Evolutionary conservation across 73 alveolate species (phyloP).

Genomic region (Symbiodinium natans): DNA sequence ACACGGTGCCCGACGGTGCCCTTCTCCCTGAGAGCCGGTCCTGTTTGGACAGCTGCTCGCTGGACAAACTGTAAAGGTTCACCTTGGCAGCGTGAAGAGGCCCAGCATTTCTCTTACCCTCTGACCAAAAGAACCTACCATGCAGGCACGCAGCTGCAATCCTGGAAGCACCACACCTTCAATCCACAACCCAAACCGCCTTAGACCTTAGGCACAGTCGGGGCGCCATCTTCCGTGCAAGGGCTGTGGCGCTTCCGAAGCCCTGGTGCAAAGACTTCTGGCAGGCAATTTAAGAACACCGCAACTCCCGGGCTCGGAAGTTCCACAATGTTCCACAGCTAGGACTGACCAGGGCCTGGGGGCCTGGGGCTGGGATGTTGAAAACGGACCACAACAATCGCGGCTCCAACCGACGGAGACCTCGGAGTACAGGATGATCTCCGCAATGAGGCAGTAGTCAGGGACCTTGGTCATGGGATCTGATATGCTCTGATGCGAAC

Average conservation of each 20-base stretch:
- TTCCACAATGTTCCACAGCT: too few relatives aligned
- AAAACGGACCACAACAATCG: too few relatives aligned
- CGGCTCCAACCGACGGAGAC: constrained; percentile 95
- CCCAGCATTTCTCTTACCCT: too few relatives aligned
- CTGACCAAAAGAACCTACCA: too few relatives aligned
- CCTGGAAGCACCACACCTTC: too few relatives aligned
- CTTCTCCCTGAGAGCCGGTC: constrained; percentile 95
- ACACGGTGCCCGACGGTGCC: neutral
- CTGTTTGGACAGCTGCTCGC: constrained; percentile 99
- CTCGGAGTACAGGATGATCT: constrained; percentile 99
- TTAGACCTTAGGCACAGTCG: constrained; percentile 34
- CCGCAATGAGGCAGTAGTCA: constrained; percentile 99
- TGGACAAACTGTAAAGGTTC: constrained; percentile 96
- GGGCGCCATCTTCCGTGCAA: constrained; percentile 98
- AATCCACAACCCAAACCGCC: neutral
- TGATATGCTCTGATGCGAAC: too few relatives aligned
- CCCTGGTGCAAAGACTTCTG: constrained; percentile 60
- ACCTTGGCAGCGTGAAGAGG: neutral
- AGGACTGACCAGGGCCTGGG: too few relatives aligned
- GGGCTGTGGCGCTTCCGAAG: constrained; percentile 78
- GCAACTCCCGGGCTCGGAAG: too few relatives aligned
- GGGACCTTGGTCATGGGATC: constrained; percentile 93
- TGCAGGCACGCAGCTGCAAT: too few relatives aligned
- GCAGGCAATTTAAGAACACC: too few relatives aligned
- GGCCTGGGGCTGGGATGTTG: too few relatives aligned